These are phyloP conservation scores for Pilasporangium apinafurcum DNA, from an alignment of 352 stramenopile genomes.

Conservation along the genomic window DNA sequence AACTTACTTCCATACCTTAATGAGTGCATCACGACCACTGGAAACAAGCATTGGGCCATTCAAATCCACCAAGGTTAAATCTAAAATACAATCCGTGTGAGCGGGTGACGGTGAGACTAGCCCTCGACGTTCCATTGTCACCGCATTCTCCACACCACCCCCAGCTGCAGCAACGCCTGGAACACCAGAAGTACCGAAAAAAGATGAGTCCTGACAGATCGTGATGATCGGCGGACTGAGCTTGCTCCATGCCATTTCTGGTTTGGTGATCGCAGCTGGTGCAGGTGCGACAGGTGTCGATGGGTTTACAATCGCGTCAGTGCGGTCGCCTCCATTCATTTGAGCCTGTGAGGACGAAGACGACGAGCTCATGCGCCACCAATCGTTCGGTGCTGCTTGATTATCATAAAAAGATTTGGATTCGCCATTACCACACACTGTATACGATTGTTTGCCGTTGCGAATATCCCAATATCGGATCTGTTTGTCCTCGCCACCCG, in stretches of 20 bases:
- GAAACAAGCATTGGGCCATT: conserved; percentile 90
- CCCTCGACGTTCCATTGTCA: conserved; percentile 86
- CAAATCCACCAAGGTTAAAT: conserved; percentile 93
- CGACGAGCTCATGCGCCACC: conserved; percentile 78
- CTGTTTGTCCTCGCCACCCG: conserved; percentile 90
- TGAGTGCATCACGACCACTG: conserved; percentile 90
- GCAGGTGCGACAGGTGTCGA: conserved; percentile 5
- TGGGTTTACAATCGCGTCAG: conserved; percentile 17
- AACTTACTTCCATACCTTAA: conserved; percentile 94
- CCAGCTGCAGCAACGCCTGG: conserved; percentile 32
- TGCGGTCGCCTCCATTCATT: conserved; percentile 18
- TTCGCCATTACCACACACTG: conserved; percentile 84
- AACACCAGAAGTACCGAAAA: conserved; percentile 44
- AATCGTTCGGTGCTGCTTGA: conserved; percentile 64
- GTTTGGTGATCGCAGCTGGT: conserved; percentile 53
- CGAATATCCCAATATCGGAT: conserved; percentile 98
- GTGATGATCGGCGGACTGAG: conserved; percentile 77
- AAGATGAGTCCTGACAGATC: conserved; percentile 79
- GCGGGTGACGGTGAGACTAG: conserved; percentile 79
- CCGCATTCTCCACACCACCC: conserved; percentile 58
- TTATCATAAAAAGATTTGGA: conserved; percentile 87
- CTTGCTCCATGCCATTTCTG: conserved; percentile 85
- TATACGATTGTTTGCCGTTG: conserved; percentile 91
- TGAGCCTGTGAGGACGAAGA: conserved; percentile 15
- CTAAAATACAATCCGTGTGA: conserved; percentile 93